Evolutionary conservation across 768 basidiomycete species (phyloP).

Genomic region (Lentinula edodes): DNA sequence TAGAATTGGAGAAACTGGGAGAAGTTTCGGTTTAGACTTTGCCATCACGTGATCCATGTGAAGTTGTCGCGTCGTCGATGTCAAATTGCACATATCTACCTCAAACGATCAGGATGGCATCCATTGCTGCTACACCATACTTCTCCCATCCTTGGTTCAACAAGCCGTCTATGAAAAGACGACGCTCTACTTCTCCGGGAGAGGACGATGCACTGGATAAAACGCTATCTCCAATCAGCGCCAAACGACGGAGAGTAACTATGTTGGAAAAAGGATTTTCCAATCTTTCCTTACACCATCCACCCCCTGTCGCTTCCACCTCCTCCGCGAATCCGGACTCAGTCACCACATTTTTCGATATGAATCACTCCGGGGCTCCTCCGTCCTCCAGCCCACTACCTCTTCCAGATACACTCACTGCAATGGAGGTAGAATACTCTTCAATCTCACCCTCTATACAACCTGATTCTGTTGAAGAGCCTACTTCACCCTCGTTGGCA

Average conservation of each 20-base stretch:
- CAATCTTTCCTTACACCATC: slow-evolving; percentile 1
- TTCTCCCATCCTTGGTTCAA: slow-evolving; percentile 42
- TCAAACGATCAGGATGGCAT: neutral
- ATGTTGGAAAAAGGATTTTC: slow-evolving; percentile 4
- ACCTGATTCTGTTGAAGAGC: slow-evolving; percentile 8
- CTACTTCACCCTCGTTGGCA: slow-evolving; percentile 16
- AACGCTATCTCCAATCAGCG: neutral
- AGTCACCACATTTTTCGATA: too few species aligned
- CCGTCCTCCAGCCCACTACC: neutral
- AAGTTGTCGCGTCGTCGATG: neutral
- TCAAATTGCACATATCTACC: neutral
- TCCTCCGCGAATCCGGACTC: neutral
- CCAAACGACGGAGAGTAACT: neutral
- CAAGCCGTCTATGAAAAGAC: slow-evolving; percentile 33
- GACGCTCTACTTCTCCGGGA: slow-evolving; percentile 21
- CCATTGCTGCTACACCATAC: slow-evolving; percentile 14
- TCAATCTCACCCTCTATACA: neutral
- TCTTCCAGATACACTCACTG: neutral
- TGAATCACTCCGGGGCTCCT: neutral
- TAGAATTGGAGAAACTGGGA: neutral
- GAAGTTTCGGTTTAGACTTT: neutral
- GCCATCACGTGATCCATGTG: slow-evolving; percentile 1
- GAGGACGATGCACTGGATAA: slow-evolving; percentile 10
- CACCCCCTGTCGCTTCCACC: neutral
- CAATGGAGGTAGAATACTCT: slow-evolving; percentile 6